These are phyloP conservation scores for Citrullus colocynthis DNA, from an alignment of 306 rosid species.

Conservation along the genomic window DNA sequence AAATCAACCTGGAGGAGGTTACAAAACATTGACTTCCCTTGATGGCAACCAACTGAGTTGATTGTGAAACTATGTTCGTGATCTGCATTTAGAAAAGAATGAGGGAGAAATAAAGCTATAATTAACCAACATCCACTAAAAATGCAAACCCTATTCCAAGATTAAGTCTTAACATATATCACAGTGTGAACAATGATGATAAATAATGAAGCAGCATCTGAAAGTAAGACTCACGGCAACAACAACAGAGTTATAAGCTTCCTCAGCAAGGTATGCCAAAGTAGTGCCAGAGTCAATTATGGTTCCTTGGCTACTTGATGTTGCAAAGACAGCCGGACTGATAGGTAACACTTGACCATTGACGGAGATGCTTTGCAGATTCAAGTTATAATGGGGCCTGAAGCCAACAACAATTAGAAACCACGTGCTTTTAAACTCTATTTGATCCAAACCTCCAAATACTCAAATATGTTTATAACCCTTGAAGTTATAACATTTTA, in stretches of 20 bases:
- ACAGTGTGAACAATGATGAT: constrained; percentile 1
- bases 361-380: constrained; percentile 86
- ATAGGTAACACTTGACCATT: constrained; percentile 51
- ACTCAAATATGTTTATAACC: background rate
- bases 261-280: constrained; percentile 89
- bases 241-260: constrained; percentile 70
- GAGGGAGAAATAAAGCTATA: background rate
- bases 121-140: background rate
- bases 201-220: constrained; percentile 7
- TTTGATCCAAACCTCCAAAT: background rate
- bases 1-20: constrained; percentile 45
- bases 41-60: constrained; percentile 42
- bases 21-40: constrained; percentile 69
- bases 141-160: background rate
- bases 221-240: constrained; percentile 54
- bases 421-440: background rate
- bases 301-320: constrained; percentile 74
- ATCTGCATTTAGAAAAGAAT: constrained; percentile 29
- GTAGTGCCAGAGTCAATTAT: constrained; percentile 96
- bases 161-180: background rate
- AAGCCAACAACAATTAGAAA: background rate
- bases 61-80: constrained; percentile 43
- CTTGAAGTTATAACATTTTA: background rate
- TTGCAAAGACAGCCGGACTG: constrained; percentile 57
- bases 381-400: constrained; percentile 95